A percentile compares a stretch with the other conserved stretches of the same genome.
phyloP scores from a whole-genome alignment of 495 filamentous ascomycete species.

The Annulohypoxylon nitens region DNA sequence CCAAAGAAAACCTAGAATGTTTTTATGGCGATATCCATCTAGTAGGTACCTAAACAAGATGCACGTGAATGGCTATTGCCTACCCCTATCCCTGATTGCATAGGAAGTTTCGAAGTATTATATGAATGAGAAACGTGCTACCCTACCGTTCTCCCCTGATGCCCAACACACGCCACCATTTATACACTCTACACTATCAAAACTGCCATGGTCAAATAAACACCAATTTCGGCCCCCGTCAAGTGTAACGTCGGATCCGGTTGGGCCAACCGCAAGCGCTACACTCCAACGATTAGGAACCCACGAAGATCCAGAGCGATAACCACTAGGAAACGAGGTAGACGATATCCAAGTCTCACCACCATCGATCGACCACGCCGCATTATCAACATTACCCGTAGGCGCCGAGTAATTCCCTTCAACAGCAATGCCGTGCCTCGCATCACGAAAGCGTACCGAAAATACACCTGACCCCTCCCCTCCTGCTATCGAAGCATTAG shows the following conservation, averaged over 20 bases:
- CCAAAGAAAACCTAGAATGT: too few species aligned
- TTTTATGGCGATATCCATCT: too few species aligned
- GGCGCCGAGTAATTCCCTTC: slow-evolving; percentile 40
- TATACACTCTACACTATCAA: slow-evolving; percentile 45
- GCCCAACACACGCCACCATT: slow-evolving; percentile 36
- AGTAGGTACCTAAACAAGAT: too few species aligned
- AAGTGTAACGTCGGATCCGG: slow-evolving; percentile 34
- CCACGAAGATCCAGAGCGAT: slow-evolving; percentile 43
- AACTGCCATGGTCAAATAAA: slow-evolving; percentile 37
- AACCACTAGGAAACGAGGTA: slow-evolving; percentile 34
- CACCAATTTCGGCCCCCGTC: slow-evolving; percentile 40
- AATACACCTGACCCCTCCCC: slow-evolving; percentile 41
- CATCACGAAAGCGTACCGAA: slow-evolving; percentile 44
- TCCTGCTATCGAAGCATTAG: slow-evolving; percentile 31
- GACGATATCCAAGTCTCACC: slow-evolving; percentile 37
- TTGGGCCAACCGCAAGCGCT: slow-evolving; percentile 43
- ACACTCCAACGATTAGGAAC: slow-evolving; percentile 16
- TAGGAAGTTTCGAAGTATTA: too few species aligned
- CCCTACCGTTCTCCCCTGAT: slow-evolving; percentile 42
- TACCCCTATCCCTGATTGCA: too few species aligned
- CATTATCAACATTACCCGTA: slow-evolving; percentile 10
- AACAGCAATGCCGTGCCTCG: slow-evolving; percentile 39
- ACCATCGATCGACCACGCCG: slow-evolving; percentile 40
- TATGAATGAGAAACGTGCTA: too few species aligned
- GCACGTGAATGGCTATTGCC: too few species aligned